Percentiles rank a stretch among this genome's conserved stretches.
These are phyloP conservation scores for Amborella trichopoda DNA, from an alignment of 164 flowering plant genomes.

Conservation along the genomic window DNA sequence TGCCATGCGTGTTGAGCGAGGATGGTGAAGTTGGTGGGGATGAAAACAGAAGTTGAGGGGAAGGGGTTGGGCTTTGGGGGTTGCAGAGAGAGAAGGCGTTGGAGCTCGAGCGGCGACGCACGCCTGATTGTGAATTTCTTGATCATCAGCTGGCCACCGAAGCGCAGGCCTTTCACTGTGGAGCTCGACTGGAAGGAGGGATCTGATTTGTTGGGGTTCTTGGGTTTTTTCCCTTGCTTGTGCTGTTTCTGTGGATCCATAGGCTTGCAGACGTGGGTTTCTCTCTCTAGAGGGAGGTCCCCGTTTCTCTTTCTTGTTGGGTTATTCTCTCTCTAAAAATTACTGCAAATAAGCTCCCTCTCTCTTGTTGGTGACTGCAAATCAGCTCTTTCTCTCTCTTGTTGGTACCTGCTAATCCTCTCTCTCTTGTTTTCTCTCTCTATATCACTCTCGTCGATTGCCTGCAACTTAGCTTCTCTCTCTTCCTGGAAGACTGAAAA, in stretches of 20 bases:
- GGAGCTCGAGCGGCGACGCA: constrained; percentile 51
- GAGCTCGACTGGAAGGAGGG: constrained; percentile 53
- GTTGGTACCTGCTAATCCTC: too few species aligned
- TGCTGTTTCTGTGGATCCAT: constrained; percentile 56
- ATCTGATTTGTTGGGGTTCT: constrained; percentile 25
- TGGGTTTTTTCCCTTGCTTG: constrained; percentile 24
- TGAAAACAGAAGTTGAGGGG: constrained; percentile 55
- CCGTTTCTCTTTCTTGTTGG: too few species aligned
- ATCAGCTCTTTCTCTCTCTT: too few species aligned
- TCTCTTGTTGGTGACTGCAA: too few species aligned
- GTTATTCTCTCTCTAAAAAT: too few species aligned
- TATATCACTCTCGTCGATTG: too few species aligned
- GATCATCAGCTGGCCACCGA: constrained; percentile 79
- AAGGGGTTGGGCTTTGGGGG: constrained; percentile 25
- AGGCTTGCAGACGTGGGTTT: too few species aligned
- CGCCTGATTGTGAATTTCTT: constrained; percentile 84
- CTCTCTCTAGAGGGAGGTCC: too few species aligned
- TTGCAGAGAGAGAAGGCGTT: constrained; percentile 47
- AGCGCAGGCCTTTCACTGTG: constrained; percentile 70
- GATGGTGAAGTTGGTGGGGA: constrained; percentile 95
- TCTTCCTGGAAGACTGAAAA: too few species aligned
- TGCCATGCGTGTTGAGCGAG: constrained; percentile 96
- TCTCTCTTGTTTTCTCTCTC: too few species aligned
- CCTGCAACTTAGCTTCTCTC: too few species aligned
- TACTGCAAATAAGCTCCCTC: too few species aligned